phyloP scores from a whole-genome alignment of 345 rosid genomes.

The Mercurialis annua region DNA sequence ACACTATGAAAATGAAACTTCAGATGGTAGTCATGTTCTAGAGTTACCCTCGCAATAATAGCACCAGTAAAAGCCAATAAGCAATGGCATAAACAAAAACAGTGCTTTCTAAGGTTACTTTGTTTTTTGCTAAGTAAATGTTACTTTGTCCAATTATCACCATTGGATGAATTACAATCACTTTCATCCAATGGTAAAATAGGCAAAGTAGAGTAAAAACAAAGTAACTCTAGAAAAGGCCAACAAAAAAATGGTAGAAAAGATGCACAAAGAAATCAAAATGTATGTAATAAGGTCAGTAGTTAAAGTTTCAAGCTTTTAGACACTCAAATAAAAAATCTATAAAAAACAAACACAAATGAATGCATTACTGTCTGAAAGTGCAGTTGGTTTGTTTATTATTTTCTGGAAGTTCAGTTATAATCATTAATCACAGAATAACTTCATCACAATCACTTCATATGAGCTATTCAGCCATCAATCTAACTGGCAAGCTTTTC shows the following conservation, averaged over 20 bases:
- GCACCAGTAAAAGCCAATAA: no score
- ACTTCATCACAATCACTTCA: constrained; percentile 9
- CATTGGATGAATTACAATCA: not conserved
- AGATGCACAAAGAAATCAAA: not conserved
- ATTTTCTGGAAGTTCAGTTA: not conserved
- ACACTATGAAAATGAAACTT: constrained; percentile 2
- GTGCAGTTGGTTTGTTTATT: not conserved
- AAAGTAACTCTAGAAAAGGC: not conserved
- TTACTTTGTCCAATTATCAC: constrained; percentile 1
- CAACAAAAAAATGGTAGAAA: not conserved
- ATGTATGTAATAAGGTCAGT: no score
- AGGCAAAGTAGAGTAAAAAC: no score
- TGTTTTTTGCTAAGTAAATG: no score
- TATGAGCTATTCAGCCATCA: not conserved
- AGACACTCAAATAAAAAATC: not conserved
- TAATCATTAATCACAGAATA: not conserved
- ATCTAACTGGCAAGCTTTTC: not conserved
- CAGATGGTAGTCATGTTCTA: not conserved
- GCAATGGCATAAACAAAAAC: no score
- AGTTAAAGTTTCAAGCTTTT: not conserved
- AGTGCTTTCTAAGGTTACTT: no score
- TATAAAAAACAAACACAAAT: not conserved
- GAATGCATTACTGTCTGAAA: not conserved
- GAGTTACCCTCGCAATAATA: no score
- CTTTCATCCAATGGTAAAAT: no score